Base-by-base conservation (phyloP, 148 eudicot species). In the Heliosperma pusillum region DNA sequence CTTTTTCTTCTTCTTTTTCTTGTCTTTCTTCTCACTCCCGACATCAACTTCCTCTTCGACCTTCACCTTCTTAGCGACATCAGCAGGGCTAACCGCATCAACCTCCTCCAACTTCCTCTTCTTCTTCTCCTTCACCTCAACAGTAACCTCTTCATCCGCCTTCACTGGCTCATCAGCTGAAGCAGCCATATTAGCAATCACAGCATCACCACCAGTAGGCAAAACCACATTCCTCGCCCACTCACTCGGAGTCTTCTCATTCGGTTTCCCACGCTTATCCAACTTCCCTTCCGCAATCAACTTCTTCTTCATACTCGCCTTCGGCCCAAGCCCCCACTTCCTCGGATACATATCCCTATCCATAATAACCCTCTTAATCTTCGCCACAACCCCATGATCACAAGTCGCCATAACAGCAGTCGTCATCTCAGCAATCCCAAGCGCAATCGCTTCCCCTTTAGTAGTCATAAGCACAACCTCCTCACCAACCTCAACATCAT, bases 301-400 rank as follows among this genome's bases (percentile, higher is more conserved):
- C 86, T 94, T 94, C 93, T 94, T 91, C 88, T 91, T 94, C 96
- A 90, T 86, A 0, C 90, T 83, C 68, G 98, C 98, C 78, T 82
- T 87, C 0, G 98, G 98, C 0, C 97, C 98, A 83, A 94, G 89
- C 47, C 98, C 98, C 98, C 98, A 94, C 65, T 88, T 94, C 89
- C 97, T 91, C 0, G 97, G 97, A 81, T 94, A 94, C 17, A 87
- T 94, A 83, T 94, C 96, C 74, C 97, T 77, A 76, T 94, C 98
- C 98, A 94, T 94, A 74, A 94, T 93, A 26, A 94, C 98, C 88
- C 98, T 94, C 90, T 94, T 94, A 74, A 94, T 94, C 85, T 89
- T 94, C 1, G 98, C 93, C 29, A 94, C 98, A 13, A 88, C 89
- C 7, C 98, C 98, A 70, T 94, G 98, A 89, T 91, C 98, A 82